Conservation (phyloP, 768 basidiomycete species). For the Coprinopsis marcescibilis region DNA sequence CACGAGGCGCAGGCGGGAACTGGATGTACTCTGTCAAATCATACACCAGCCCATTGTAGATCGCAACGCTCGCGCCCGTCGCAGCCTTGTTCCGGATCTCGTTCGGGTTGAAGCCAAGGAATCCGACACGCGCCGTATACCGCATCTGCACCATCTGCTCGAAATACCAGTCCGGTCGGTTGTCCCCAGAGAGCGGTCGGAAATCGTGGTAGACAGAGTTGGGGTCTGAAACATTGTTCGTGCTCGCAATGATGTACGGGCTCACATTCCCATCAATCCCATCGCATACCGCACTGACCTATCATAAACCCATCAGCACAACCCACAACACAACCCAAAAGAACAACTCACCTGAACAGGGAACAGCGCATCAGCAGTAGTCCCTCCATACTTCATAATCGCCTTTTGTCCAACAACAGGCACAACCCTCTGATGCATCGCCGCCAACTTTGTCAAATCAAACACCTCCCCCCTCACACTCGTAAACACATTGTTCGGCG, state of each 20-base stretch:
- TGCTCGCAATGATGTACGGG: slow-evolving; percentile 75
- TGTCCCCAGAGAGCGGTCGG: slow-evolving; percentile 81
- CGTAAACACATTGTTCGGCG: slow-evolving; percentile 73
- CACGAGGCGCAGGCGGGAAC: slow-evolving; percentile 51
- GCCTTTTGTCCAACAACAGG: slow-evolving; percentile 69
- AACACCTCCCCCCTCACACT: slow-evolving; percentile 94
- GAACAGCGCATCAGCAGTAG: slow-evolving; percentile 70
- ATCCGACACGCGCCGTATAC: slow-evolving; percentile 82
- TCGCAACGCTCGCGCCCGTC: slow-evolving; percentile 60
- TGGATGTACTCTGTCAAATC: slow-evolving; percentile 79
- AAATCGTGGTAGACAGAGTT: slow-evolving; percentile 94
- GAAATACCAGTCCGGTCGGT: slow-evolving; percentile 97
- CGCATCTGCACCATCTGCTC: slow-evolving; percentile 93
- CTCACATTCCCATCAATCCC: slow-evolving; percentile 77
- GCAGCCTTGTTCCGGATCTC: slow-evolving; percentile 69
- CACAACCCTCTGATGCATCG: slow-evolving; percentile 62
- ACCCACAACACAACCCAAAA: slow-evolving; percentile 2
- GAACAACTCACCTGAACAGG: slow-evolving; percentile 77
- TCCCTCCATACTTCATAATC: slow-evolving; percentile 81
- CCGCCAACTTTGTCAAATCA: slow-evolving; percentile 66
- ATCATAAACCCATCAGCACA: slow-evolving; percentile 1
- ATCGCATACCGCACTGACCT: slow-evolving; percentile 92
- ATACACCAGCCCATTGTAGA: slow-evolving; percentile 85
- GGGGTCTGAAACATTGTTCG: slow-evolving; percentile 68
- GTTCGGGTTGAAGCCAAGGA: slow-evolving; percentile 76